Base-by-base conservation (phyloP, 73 alveolate genomes). In the Paraurostyla sp. region DNA sequence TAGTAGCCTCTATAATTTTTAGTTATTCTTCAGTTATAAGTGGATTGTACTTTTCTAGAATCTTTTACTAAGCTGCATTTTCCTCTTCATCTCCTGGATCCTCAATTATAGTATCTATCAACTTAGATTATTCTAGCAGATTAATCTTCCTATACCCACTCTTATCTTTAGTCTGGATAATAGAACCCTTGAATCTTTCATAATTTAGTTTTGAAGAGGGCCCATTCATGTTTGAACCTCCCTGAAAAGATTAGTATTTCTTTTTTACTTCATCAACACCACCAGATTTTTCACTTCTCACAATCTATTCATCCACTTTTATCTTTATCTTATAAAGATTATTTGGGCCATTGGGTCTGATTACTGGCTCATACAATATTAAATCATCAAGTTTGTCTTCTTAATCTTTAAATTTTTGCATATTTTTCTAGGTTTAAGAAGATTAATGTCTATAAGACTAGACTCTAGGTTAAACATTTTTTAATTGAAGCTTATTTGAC, bases 11-110 rank as follows among this genome's bases (percentile, higher is more conserved):
- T 29, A 78, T 49, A 6, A 78, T 78, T 22, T 41, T 20, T 20
- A 51, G 16, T 27, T 78, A 23, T 40, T 49, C 89, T 6, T 46
- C 78, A 1, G 89, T 52, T 3, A 78, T 54, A 7, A 78, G 29
- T 23, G 86, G 86, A 43, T 73, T 73, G 38, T 73, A 49, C 33
- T 73, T 73, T 46, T 65, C 82, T 40, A 65, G 46, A 1, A 65
- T 58, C 58, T 65, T 65, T 38, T 32, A 30, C 16, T 38, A 38
- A 2, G 41, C 82, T 38, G 35, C 18, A 1, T 38, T 3, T 32
- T 38, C 56, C 33, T 65, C 82, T 30, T 18, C 42, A 65, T 65
- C 16, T 38, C 4, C 7, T 36, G 82, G 82, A 22, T 40, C 82
- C 1, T 65, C 58, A 15, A 65, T 6, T n/a, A 65, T 65, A 38